Conservation (phyloP, 2,329 filamentous ascomycete genomes). For the Taxawa tesnikishii region DNA sequence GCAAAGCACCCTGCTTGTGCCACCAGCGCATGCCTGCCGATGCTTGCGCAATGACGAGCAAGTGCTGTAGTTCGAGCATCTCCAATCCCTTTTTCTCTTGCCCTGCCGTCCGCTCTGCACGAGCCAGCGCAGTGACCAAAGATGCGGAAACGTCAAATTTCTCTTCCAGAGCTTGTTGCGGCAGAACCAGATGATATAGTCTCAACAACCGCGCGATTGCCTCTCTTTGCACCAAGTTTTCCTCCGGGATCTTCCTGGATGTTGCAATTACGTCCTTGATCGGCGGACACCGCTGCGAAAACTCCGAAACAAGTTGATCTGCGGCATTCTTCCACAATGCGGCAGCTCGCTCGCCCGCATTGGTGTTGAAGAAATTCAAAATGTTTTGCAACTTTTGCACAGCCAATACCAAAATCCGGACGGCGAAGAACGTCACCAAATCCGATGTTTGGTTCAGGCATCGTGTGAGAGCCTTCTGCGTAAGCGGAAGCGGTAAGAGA, state of each 20-base stretch:
- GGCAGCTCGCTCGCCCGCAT: conserved; percentile 26
- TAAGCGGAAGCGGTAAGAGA: conserved; percentile 72
- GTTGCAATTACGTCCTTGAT: conserved; percentile 69
- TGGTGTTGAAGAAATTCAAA: conserved; percentile 46
- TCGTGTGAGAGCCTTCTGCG: conserved; percentile 63
- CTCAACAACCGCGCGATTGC: conserved; percentile 65
- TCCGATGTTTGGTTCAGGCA: conserved; percentile 69
- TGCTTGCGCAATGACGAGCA: conserved; percentile 66
- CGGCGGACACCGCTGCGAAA: conserved; percentile 65
- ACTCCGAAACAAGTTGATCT: conserved; percentile 57
- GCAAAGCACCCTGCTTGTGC: conserved; percentile 53
- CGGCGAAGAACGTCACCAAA: conserved; percentile 72
- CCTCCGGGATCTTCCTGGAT: conserved; percentile 56
- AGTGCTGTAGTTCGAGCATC: conserved; percentile 65
- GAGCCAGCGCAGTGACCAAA: conserved; percentile 55
- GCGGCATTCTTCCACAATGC: conserved; percentile 58
- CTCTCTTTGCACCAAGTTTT: conserved; percentile 64
- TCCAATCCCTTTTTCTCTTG: conserved; percentile 38
- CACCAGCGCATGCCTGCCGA: conserved; percentile 89
- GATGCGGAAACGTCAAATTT: conserved; percentile 79
- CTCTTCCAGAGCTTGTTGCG: conserved; percentile 65
- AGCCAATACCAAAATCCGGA: conserved; percentile 65
- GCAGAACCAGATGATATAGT: conserved; percentile 75
- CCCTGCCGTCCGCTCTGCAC: conserved; percentile 33
- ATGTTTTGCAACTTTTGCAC: conserved; percentile 64